Evolutionary conservation across 2,329 filamentous ascomycete species (phyloP).

Genomic region (Colletotrichum sp.): DNA sequence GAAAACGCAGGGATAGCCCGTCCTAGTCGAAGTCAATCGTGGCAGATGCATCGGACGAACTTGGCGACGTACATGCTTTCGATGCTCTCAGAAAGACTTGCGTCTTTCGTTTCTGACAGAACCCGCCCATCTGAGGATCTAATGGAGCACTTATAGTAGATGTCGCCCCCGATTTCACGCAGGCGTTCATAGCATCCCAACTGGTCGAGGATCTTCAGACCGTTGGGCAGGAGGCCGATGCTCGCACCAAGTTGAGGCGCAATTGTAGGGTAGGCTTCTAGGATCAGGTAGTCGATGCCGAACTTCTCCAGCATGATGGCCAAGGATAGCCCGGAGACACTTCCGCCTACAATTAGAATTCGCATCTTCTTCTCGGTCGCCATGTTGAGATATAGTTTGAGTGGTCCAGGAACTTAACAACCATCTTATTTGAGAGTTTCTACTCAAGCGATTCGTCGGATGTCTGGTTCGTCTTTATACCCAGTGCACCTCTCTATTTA

Average conservation of each 20-base stretch:
- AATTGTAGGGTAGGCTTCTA: slow-evolving; percentile 46
- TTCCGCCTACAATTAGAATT: slow-evolving; percentile 52
- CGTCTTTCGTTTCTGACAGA: slow-evolving; percentile 8
- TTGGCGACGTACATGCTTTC: not conserved
- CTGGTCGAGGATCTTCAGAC: slow-evolving; percentile 52
- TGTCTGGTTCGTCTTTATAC: not conserved
- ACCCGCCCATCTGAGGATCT: slow-evolving; percentile 9
- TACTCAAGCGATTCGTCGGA: not conserved
- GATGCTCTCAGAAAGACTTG: not conserved
- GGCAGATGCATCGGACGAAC: not conserved
- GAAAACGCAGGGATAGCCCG: slow-evolving; percentile 34
- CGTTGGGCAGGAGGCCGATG: slow-evolving; percentile 48
- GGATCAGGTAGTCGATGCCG: slow-evolving; percentile 51
- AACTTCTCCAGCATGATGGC: slow-evolving; percentile 44
- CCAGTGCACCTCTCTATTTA: not conserved
- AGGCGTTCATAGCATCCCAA: slow-evolving; percentile 35
- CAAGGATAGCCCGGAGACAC: slow-evolving; percentile 43
- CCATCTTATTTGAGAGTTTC: not conserved
- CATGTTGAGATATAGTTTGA: not conserved
- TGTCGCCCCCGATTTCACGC: slow-evolving; percentile 23
- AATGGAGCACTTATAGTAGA: not conserved
- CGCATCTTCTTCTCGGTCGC: not conserved
- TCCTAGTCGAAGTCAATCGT: not conserved
- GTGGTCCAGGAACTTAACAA: not conserved
- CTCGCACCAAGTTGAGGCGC: slow-evolving; percentile 51